A percentile compares a stretch with the other conserved stretches of the same genome.
Evolutionary conservation across 192 early-diverging fungal genomes (phyloP).

Genomic region (Mortierella antarctica): DNA sequence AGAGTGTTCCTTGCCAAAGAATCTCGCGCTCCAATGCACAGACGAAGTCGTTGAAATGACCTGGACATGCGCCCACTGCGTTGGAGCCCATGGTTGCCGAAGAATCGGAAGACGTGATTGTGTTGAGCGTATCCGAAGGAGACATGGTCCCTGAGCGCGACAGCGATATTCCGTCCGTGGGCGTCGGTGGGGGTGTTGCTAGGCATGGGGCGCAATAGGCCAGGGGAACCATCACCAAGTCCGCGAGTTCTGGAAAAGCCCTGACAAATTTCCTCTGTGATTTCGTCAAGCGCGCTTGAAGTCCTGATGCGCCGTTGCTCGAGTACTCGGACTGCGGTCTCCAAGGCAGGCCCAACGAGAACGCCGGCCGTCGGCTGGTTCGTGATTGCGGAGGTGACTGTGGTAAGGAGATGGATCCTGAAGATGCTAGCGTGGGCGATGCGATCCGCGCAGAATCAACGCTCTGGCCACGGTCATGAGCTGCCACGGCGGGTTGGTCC

Average conservation of each 20-base stretch:
- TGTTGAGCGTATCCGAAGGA: not conserved
- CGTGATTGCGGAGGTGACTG: not conserved
- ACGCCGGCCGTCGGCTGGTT: slow-evolving; percentile 11
- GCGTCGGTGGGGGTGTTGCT: slow-evolving; percentile 20
- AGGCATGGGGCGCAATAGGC: slow-evolving; percentile 13
- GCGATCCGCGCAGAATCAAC: too few species aligned
- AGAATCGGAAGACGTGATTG: not conserved
- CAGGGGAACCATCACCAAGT: not conserved
- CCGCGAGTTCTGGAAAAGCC: slow-evolving; percentile 19
- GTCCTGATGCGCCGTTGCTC: too few species aligned
- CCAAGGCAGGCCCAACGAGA: slow-evolving; percentile 17
- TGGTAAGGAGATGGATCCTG: not conserved
- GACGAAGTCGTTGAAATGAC: slow-evolving; percentile 11
- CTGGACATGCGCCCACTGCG: not conserved
- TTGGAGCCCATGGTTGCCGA: too few species aligned
- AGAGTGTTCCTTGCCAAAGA: slow-evolving; percentile 62
- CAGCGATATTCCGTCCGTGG: not conserved
- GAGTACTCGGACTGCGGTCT: slow-evolving; percentile 1
- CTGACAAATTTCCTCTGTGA: slow-evolving; percentile 3
- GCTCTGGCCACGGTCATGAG: not conserved
- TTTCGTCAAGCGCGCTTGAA: too few species aligned
- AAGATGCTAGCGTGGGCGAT: too few species aligned
- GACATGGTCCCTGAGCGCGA: not conserved
- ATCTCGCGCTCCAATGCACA: slow-evolving; percentile 67
- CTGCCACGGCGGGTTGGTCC: not conserved